phyloP scores from a whole-genome alignment of 257 asterid species.

The Capsicum chinense region DNA sequence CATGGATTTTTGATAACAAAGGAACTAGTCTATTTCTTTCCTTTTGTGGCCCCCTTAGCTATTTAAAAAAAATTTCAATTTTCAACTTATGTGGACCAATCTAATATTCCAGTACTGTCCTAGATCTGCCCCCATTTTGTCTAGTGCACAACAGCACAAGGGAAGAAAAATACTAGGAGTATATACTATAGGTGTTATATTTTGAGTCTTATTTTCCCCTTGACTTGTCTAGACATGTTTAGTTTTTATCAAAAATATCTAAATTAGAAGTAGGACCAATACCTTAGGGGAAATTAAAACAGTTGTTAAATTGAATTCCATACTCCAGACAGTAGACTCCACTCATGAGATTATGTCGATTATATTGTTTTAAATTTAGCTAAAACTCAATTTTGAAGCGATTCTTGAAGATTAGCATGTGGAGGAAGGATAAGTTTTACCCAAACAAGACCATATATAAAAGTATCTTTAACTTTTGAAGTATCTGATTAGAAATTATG shows the following conservation, averaged over 20 bases:
- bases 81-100: slow-evolving; percentile 25
- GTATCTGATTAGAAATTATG: background rate
- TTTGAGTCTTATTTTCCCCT: slow-evolving; percentile 10
- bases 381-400: background rate
- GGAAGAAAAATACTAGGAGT: no score
- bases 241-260: background rate
- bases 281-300: background rate
- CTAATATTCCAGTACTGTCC: background rate
- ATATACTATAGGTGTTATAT: no score
- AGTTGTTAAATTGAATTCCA: background rate
- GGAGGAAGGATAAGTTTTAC: background rate
- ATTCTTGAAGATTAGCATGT: background rate
- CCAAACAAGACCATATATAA: background rate
- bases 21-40: background rate
- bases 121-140: background rate
- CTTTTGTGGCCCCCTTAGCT: background rate
- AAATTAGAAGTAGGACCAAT: background rate
- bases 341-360: no score
- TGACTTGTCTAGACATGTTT: slow-evolving; percentile 15
- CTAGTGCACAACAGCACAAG: background rate
- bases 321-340: no score
- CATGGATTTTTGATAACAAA: background rate
- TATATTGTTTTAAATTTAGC: background rate
- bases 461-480: background rate
- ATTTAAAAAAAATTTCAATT: background rate